Evolutionary conservation across 1,284 basidiomycete species (phyloP), one percentile per base, ranked within the genome.

Genomic region (Leccinum huronense): DNA sequence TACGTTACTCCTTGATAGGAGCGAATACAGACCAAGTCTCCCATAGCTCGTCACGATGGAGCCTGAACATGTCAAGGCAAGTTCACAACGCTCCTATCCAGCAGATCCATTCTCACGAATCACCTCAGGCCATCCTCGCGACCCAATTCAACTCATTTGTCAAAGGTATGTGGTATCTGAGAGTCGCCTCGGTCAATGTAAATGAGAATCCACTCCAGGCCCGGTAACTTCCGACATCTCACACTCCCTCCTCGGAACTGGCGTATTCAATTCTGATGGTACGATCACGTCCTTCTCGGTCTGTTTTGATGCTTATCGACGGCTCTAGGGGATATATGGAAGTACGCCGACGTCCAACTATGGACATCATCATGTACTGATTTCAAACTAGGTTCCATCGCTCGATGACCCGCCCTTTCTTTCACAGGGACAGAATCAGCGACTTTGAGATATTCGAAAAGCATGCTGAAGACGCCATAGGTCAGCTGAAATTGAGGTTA

Each of bases 221-320:
- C 64, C 67, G 14, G 27, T 68, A 16, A 64, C 67, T n/a, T 66
- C 68, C 27, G 69, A 73, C 5, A 73, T 71, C 55, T 63, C 79
- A 38, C 64, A 69, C 34, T 75, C 78, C 3, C 66, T 85, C 16
- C 75, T 85, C 13, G 84, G 84, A 58, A 80, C 80, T 38, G 86
- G 86, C 0, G 83, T 87, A 1, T 87, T 87, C 68, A 87, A 87
- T 65, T 80, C 83, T 1, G 85, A 87, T 68, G 85, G 85, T 81
- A 63, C 68, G 65, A 4, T 9, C 34, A 2, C 30, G 9, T 57
- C 38, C 19, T 36, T 54, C 30, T 56, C 54, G 30, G 51, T 45
- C 14, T 56, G 33, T 45, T 36, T 57, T 31, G 27, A 59, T 33
- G 16, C 58, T 67, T 16, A 66, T 57, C 19, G 9, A 27, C 23